Base-by-base conservation (phyloP, 768 basidiomycete genomes). In the Leucocoprinus birnbaumii region DNA sequence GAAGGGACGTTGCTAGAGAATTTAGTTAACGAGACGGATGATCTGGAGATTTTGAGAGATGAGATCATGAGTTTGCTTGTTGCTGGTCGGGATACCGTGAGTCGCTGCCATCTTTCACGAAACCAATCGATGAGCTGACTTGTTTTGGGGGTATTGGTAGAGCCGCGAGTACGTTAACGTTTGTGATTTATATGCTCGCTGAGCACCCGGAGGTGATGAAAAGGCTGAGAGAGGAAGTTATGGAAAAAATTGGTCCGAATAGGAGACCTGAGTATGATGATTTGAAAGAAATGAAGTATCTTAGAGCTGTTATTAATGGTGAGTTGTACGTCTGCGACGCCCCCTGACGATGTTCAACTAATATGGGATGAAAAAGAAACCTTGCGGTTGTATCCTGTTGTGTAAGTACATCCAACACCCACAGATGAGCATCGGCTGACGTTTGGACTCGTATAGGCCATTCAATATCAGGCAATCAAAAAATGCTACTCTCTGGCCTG, bases 271-370 rank as follows among this genome's bases (percentile, higher is more conserved):
- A 70, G 0, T 73, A 71, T 57, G 73, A 75, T 45, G 68, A 75
- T 63, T 67, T 81, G 42, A 63, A 67, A 22, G 70, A 71, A 4
- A 71, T 78, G 72, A 78, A 73, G 57, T 75, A 69, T 57, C 62
- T 78, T 10, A 63, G 73, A 5, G 77, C 79, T 24, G 73, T 76
- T 22, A 65, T 77, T 31, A 76, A 77, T 54, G 77, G 76, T 75
- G 31, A 8, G 66, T 55, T 13, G 19, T 13, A 16, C 7, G 45
- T 34, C 31, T 31, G 31, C 31, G 31, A 11, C 8, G 38, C 14
- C 7, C 34, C 34, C 14, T 38, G 38, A 38, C n/a, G 8, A 11
- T 13, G 14, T 35, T 35, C 34, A 35, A 35, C 6, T n/a, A 11
- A 13, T 38, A 11, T 13, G 4, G 9, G 9, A 38, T 14, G 11